Conservation (phyloP, 176 grass and related monocot genomes). For the Ensete ventricosum region DNA sequence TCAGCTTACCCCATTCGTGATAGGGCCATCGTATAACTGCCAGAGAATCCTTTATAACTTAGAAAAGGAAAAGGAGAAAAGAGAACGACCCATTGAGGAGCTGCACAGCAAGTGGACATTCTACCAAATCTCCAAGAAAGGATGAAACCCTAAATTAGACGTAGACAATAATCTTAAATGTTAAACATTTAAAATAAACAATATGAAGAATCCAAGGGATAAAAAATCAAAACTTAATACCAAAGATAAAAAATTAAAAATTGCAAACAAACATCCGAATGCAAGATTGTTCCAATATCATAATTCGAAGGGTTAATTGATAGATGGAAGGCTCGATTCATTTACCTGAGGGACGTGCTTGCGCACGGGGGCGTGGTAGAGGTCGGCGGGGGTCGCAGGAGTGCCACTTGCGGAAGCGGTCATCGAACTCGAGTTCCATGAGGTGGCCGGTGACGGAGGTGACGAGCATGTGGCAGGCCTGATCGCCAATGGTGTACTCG, state of each 20-base stretch:
- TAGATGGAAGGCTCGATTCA: not conserved
- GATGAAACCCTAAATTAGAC: no score
- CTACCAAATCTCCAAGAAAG: no score
- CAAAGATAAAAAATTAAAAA: no score
- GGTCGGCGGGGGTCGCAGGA: slow-evolving; percentile 79
- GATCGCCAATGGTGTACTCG: slow-evolving; percentile 46
- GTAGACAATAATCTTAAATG: no score
- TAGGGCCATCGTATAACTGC: not conserved
- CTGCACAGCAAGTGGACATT: not conserved
- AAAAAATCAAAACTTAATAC: no score
- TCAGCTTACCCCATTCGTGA: no score
- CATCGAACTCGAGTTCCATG: slow-evolving; percentile 95
- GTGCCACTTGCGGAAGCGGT: slow-evolving; percentile 74
- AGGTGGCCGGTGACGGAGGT: slow-evolving; percentile 97
- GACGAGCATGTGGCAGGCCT: slow-evolving; percentile 60
- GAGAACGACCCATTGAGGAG: not conserved
- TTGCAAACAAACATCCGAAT: not conserved
- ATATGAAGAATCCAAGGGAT: no score
- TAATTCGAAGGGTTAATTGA: not conserved
- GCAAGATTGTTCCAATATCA: not conserved
- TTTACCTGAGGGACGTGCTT: slow-evolving; percentile 71
- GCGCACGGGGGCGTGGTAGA: slow-evolving; percentile 76
- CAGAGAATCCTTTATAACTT: not conserved
- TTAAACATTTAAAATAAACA: no score
- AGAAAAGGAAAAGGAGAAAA: not conserved